These are phyloP conservation scores for Erysiphe neolycopersici DNA, from an alignment of 2,329 filamentous ascomycete species.

Conservation along the genomic window DNA sequence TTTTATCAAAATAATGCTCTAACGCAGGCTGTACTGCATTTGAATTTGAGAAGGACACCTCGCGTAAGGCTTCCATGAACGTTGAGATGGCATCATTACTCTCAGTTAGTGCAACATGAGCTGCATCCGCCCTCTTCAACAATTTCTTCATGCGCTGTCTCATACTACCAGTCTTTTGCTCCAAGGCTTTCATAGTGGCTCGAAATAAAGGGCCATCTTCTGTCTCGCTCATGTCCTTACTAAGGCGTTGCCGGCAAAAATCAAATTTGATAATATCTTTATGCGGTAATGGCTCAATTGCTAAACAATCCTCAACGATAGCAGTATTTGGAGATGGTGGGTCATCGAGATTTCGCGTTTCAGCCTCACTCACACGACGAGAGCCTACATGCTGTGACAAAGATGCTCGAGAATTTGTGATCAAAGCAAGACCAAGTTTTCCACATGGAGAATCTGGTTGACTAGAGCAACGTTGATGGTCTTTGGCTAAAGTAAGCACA, in stretches of 20 bases:
- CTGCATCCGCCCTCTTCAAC: slow-evolving; percentile 76
- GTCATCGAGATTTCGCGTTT: slow-evolving; percentile 27
- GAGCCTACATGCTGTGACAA: slow-evolving; percentile 72
- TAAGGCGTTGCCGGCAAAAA: slow-evolving; percentile 59
- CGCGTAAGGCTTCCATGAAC: slow-evolving; percentile 66
- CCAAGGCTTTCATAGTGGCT: slow-evolving; percentile 84
- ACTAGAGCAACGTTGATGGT: slow-evolving; percentile 16
- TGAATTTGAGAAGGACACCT: slow-evolving; percentile 72
- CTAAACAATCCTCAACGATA: slow-evolving; percentile 14
- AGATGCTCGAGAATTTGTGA: slow-evolving; percentile 55
- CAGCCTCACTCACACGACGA: slow-evolving; percentile 45
- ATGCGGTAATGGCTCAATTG: slow-evolving; percentile 2
- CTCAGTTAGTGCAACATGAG: slow-evolving; percentile 48
- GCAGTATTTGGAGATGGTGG: slow-evolving; percentile 24
- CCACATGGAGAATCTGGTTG: slow-evolving; percentile 42
- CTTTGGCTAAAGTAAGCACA: slow-evolving; percentile 5
- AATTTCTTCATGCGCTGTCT: slow-evolving; percentile 87
- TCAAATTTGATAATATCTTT: slow-evolving; percentile 46
- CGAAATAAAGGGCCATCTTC: slow-evolving; percentile 91
- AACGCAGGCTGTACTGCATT: slow-evolving; percentile 92
- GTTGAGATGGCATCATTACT: slow-evolving; percentile 65
- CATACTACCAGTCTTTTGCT: slow-evolving; percentile 93
- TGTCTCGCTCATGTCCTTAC: slow-evolving; percentile 57
- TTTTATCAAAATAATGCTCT: slow-evolving; percentile 96
- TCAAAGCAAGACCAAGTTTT: slow-evolving; percentile 43